phyloP scores from a whole-genome alignment of 2,329 filamentous ascomycete genomes.

The Clarireedia monteithiana region DNA sequence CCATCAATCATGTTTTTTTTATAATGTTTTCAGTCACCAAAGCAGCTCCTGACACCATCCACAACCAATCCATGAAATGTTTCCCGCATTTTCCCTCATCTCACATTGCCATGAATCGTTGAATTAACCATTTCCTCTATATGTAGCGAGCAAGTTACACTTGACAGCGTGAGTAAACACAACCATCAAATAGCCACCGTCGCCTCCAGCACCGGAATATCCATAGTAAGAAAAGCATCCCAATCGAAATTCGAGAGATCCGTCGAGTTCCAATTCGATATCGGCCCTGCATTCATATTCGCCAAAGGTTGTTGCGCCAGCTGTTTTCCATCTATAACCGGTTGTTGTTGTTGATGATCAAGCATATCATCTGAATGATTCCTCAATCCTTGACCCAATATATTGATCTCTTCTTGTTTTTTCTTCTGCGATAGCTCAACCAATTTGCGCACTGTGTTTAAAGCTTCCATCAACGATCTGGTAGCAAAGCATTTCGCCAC shows the following conservation, averaged over 20 bases:
- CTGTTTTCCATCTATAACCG: neutral
- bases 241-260: slow-evolving; percentile 6
- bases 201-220: slow-evolving; percentile 7
- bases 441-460: slow-evolving; percentile 17
- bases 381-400: neutral
- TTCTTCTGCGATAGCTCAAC: slow-evolving; percentile 15
- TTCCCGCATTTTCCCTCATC: too few species aligned
- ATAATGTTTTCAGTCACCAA: too few species aligned
- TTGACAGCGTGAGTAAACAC: neutral
- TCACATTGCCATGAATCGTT: neutral
- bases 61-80: too few species aligned
- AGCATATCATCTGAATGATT: neutral
- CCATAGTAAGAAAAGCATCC: slow-evolving; percentile 7
- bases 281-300: neutral
- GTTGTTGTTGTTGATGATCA: neutral
- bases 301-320: neutral
- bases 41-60: too few species aligned
- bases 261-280: neutral
- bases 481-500: slow-evolving; percentile 12
- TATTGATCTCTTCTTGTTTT: slow-evolving; percentile 11
- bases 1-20: too few species aligned
- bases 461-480: slow-evolving; percentile 16
- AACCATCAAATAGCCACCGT: neutral
- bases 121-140: too few species aligned
- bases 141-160: neutral